A percentile compares a stretch with the other conserved stretches of the same genome.
Evolutionary conservation across 805 yeast species (phyloP).

Genomic region (Ogataea pini): DNA sequence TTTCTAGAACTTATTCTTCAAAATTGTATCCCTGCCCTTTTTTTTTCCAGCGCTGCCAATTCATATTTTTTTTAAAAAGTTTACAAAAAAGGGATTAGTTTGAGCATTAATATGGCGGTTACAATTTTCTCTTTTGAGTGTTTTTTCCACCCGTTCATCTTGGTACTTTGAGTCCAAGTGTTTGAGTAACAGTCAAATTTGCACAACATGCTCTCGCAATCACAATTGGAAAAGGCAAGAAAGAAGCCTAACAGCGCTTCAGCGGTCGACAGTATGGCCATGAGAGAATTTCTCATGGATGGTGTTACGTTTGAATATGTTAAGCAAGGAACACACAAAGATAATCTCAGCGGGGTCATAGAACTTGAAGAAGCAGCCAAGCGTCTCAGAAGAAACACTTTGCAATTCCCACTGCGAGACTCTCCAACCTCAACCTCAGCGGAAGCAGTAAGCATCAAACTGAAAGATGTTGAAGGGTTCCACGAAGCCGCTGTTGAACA

Average conservation of each 20-base stretch:
- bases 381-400: slow-evolving; percentile 17
- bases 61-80: not conserved
- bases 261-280: slow-evolving; percentile 1
- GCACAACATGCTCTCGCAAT: not conserved
- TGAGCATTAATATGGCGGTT: not conserved
- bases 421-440: not conserved
- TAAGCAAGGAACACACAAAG: slow-evolving; percentile 12
- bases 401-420: slow-evolving; percentile 18
- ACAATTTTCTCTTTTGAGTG: not conserved
- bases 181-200: not conserved
- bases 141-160: no score
- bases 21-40: not conserved
- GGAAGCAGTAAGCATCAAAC: slow-evolving; percentile 1
- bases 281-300: not conserved
- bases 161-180: no score
- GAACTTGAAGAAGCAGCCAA: slow-evolving; percentile 2
- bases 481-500: slow-evolving; percentile 1
- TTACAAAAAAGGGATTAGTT: not conserved
- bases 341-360: slow-evolving; percentile 2
- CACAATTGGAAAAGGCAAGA: not conserved
- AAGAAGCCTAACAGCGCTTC: slow-evolving; percentile 17
- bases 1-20: not conserved
- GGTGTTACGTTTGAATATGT: not conserved
- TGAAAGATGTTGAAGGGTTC: slow-evolving; percentile 15
- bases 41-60: not conserved